Percentiles rank a stretch among this genome's conserved stretches.
phyloP scores from a whole-genome alignment of 2,329 filamentous ascomycete species.

The Ascochyta viciae-villosae region DNA sequence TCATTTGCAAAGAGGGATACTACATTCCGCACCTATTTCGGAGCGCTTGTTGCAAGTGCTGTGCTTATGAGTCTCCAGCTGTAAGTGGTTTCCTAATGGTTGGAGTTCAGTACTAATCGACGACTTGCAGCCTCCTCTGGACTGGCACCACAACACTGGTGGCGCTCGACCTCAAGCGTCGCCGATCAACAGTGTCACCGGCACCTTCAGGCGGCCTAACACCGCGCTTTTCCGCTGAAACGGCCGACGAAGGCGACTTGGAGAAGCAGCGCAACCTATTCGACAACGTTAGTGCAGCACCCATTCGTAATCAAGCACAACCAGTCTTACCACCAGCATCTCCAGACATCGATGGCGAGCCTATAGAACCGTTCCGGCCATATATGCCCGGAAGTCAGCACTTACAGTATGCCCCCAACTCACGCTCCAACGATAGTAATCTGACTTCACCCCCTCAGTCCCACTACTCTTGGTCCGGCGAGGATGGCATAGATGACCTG shows the following conservation, averaged over 20 bases:
- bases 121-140: constrained; percentile 13
- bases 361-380: constrained; percentile 5
- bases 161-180: constrained; percentile 13
- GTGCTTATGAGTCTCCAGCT: constrained; percentile 37
- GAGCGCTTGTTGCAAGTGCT: constrained; percentile 32
- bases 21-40: constrained; percentile 29
- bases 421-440: neutral
- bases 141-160: constrained; percentile 10
- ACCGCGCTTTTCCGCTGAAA: constrained; percentile 10
- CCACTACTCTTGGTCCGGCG: constrained; percentile 1
- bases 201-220: neutral
- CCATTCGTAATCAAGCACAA: constrained; percentile 6
- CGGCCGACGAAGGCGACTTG: constrained; percentile 1
- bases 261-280: constrained; percentile 14
- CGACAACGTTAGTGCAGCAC: constrained; percentile 16
- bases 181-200: constrained; percentile 9
- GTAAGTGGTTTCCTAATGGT: constrained; percentile 23
- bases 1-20: constrained; percentile 22
- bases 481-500: neutral
- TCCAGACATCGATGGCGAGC: constrained; percentile 12
- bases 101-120: neutral
- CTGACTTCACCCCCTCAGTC: constrained; percentile 2
- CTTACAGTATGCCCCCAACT: constrained; percentile 4
- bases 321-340: constrained; percentile 19
- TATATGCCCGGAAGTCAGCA: neutral